These are phyloP conservation scores for Centrapalus pauciflorus DNA, from an alignment of 129 eudicot genomes.

Conservation along the genomic window DNA sequence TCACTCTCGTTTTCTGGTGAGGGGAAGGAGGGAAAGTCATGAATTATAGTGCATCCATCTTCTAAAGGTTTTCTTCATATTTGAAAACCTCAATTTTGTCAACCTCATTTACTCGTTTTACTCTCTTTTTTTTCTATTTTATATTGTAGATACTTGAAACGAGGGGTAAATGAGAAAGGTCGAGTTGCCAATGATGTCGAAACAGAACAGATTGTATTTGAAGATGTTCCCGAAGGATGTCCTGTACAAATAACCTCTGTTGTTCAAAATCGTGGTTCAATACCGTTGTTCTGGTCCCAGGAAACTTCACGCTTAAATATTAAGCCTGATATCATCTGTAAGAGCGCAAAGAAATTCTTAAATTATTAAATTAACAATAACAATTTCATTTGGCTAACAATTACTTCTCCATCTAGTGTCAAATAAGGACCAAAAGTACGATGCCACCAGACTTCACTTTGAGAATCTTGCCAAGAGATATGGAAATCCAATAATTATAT, in stretches of 20 bases:
- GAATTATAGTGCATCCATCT: too few relatives aligned
- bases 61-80: background rate
- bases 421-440: slow-evolving; percentile 62
- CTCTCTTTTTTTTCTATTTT: background rate
- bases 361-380: background rate
- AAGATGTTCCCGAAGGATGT: slow-evolving; percentile 64
- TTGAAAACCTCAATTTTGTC: background rate
- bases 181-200: slow-evolving; percentile 99
- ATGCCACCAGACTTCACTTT: slow-evolving; percentile 89
- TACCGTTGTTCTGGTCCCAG: slow-evolving; percentile 99
- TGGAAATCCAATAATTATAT: slow-evolving; percentile 89
- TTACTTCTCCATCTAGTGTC: slow-evolving; percentile 51
- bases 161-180: slow-evolving; percentile 93
- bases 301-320: slow-evolving; percentile 88
- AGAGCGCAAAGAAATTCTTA: slow-evolving; percentile 13
- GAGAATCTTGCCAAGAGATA: slow-evolving; percentile 84
- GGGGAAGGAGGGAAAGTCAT: too few relatives aligned
- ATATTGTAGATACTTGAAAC: slow-evolving; percentile 67
- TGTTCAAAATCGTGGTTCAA: slow-evolving; percentile 96
- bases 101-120: background rate
- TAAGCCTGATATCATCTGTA: slow-evolving; percentile 83
- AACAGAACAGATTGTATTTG: slow-evolving; percentile 92
- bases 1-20: too few relatives aligned
- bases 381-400: background rate
- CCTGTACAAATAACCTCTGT: slow-evolving; percentile 68